Base-by-base conservation (phyloP, 2,329 filamentous ascomycete genomes). In the Lizonia empirigonia region DNA sequence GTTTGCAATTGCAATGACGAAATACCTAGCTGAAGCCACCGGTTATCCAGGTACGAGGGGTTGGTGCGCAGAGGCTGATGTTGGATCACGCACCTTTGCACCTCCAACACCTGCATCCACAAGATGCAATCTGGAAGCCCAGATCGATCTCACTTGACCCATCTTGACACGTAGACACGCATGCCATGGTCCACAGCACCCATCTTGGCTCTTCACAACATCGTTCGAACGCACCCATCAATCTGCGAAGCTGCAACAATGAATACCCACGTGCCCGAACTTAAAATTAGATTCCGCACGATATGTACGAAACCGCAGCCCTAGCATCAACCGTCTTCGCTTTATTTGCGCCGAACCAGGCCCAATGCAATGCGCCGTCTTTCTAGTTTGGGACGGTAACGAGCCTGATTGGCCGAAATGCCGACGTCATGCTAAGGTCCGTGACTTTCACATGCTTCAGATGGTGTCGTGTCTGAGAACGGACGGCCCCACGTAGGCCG, bases 381-480 rank as follows among this genome's bases (percentile, higher is more conserved):
- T 30, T 37, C 36, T 46, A 26, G 39, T 51, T 48, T 45, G 22
- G 42, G 47, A 29, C 32, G 50, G 22, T 24, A 19, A n/a, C 49
- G 44, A 37, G 53, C 36, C 30, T 36, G 44, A 54, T 58, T 54
- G 55, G 55, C 35, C 39, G 34, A 33, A 7, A 18, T 30, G 23
- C 29, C 20, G 34, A 55, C 53, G 55, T 58, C 55, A 58, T 58
- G 22, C 12, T 37, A 1, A 15, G 37, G 44, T 50, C 42, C 42
- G 51, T 49, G 40, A 52, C 44, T 55, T 55, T 58, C 55, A 58
- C 55, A 58, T 58, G 55, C 47, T 42, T 35, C 13, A 7, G 3
- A 32, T 26, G 15, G 33, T 32, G 34, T 39, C 26, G 16, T 38
- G 34, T 44, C 22, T 47, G 49, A 22, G 45, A 44, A 47, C 45